phyloP scores from a whole-genome alignment of 345 rosid genomes.

The Arabidopsis suecica region DNA sequence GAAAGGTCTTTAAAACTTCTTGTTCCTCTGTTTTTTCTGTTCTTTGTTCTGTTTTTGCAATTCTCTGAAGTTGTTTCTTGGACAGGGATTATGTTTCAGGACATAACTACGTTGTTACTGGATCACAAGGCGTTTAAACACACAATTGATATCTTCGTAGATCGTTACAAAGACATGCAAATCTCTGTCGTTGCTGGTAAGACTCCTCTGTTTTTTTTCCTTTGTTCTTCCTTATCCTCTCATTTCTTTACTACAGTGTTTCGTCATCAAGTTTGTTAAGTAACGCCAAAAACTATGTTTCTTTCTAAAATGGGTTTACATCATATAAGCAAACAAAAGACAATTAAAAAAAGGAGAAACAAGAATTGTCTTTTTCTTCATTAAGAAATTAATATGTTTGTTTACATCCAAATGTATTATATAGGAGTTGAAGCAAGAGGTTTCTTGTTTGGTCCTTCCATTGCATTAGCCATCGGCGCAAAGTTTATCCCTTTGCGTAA shows the following conservation, averaged over 20 bases:
- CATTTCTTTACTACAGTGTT: constrained; percentile 18
- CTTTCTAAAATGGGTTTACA: constrained; percentile 21
- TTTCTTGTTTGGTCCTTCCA: constrained; percentile 80
- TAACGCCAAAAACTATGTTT: constrained; percentile 23
- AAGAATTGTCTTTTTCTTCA: constrained; percentile 7
- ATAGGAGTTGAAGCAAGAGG: constrained; percentile 92
- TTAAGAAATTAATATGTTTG: neutral
- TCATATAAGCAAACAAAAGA: constrained; percentile 27
- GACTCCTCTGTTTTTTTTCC: constrained; percentile 20
- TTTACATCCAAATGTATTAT: constrained; percentile 28
- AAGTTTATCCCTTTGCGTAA: constrained; percentile 86
- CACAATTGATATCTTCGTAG: constrained; percentile 77
- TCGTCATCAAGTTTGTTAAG: constrained; percentile 42
- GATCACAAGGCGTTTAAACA: constrained; percentile 81
- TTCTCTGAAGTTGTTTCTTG: constrained; percentile 18
- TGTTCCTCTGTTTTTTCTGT: constrained; percentile 7
- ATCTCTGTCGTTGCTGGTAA: constrained; percentile 83
- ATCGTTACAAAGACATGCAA: constrained; percentile 73
- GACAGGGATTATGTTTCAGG: constrained; percentile 86
- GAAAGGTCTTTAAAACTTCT: constrained; percentile 29
- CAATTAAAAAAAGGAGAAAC: neutral
- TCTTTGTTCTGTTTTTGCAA: neutral
- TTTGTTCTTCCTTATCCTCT: neutral
- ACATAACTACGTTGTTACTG: constrained; percentile 76
- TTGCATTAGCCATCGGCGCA: constrained; percentile 88